A percentile compares a stretch with the other conserved stretches of the same genome.
phyloP scores from a whole-genome alignment of 2,329 filamentous ascomycete genomes.

The Lasiodiplodia sp. region DNA sequence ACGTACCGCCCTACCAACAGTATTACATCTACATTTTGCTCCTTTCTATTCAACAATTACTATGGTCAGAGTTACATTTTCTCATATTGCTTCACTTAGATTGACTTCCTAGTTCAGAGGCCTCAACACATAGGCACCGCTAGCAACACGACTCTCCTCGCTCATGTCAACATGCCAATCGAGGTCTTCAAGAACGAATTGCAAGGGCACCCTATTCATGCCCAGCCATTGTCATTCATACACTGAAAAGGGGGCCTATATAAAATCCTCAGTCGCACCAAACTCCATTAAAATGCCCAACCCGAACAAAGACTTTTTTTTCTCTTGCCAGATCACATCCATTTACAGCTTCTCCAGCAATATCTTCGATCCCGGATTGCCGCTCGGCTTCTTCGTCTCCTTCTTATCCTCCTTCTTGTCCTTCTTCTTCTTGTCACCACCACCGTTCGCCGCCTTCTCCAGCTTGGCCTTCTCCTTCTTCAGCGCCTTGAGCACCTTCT shows the following conservation, averaged over 20 bases:
- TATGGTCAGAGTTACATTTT: too few relatives aligned
- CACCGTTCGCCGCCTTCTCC: slow-evolving; percentile 69
- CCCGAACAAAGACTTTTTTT: not conserved
- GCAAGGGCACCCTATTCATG: not conserved
- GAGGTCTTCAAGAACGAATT: not conserved
- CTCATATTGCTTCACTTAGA: not conserved
- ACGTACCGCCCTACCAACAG: too few relatives aligned
- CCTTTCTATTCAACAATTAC: too few relatives aligned
- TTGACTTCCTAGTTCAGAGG: not conserved
- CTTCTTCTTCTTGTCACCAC: slow-evolving; percentile 54
- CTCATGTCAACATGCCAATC: not conserved
- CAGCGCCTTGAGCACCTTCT: slow-evolving; percentile 72
- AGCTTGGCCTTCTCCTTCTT: slow-evolving; percentile 76
- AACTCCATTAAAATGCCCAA: not conserved
- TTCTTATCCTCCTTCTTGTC: slow-evolving; percentile 45
- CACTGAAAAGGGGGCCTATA: not conserved
- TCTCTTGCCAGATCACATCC: not conserved
- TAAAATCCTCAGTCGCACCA: not conserved
- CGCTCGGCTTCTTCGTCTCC: slow-evolving; percentile 46
- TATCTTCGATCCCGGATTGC: slow-evolving; percentile 57
- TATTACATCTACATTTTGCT: too few relatives aligned
- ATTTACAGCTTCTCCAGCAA: slow-evolving; percentile 48
- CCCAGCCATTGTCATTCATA: not conserved
- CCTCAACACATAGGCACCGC: not conserved
- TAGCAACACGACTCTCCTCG: not conserved